Percentiles rank a stretch among this genome's conserved stretches.
phyloP scores from a whole-genome alignment of 2,329 filamentous ascomycete species.

The Penicillium occitanis region DNA sequence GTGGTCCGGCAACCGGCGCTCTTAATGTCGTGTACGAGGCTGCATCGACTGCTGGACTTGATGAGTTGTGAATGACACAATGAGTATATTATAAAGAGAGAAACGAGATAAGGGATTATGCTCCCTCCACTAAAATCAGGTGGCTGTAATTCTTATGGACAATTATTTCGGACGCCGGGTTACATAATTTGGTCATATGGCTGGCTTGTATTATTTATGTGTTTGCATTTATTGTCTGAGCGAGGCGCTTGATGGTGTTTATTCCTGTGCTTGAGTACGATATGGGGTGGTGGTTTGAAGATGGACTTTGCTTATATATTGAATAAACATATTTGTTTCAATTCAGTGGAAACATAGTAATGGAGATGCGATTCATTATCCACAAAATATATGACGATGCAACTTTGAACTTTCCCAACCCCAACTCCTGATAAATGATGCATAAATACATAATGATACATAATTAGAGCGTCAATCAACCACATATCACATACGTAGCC shows the following conservation, averaged over 20 bases:
- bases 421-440: slow-evolving; percentile 3
- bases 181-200: background rate
- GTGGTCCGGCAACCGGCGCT: slow-evolving; percentile 27
- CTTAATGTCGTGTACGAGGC: slow-evolving; percentile 51
- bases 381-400: background rate
- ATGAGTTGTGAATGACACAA: slow-evolving; percentile 31
- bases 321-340: background rate
- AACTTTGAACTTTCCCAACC: background rate
- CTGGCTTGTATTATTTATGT: slow-evolving; percentile 1
- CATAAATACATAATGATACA: slow-evolving; percentile 12
- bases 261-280: background rate
- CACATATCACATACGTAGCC: background rate
- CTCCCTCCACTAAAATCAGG: background rate
- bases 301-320: background rate
- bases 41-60: slow-evolving; percentile 38
- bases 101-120: background rate
- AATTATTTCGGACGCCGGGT: background rate
- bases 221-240: slow-evolving; percentile 10
- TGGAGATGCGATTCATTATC: slow-evolving; percentile 1
- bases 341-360: background rate
- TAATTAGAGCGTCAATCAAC: background rate
- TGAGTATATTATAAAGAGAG: background rate
- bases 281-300: background rate
- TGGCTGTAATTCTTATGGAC: background rate
- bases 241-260: slow-evolving; percentile 20